These are phyloP conservation scores for Stachybotrys echinatus DNA, from an alignment of 2,329 filamentous ascomycete genomes.

Conservation along the genomic window DNA sequence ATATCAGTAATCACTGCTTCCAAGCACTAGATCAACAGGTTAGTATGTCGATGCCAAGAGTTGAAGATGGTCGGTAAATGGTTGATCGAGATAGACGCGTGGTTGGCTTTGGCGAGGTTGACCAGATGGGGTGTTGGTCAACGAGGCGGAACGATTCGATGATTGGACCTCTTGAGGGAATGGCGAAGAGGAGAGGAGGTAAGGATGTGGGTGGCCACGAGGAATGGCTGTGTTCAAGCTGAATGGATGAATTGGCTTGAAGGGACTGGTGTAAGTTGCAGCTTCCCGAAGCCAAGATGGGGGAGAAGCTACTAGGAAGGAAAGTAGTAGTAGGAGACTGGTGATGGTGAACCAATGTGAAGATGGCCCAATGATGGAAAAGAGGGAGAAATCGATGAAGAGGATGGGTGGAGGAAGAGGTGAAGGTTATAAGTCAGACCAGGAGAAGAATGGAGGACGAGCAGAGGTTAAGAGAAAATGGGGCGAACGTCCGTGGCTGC, in stretches of 20 bases:
- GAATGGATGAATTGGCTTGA: background rate
- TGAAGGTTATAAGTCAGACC: constrained; percentile 16
- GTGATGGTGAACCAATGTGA: background rate
- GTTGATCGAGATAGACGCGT: background rate
- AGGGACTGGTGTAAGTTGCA: background rate
- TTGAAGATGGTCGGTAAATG: background rate
- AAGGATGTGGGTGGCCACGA: background rate
- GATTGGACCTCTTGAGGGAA: background rate
- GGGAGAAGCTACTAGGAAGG: background rate
- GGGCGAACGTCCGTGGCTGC: constrained; percentile 2
- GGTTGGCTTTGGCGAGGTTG: background rate
- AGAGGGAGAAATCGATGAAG: constrained; percentile 19
- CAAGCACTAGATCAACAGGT: constrained; percentile 14
- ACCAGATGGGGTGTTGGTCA: background rate
- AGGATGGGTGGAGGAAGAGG: constrained; percentile 19
- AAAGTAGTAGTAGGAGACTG: constrained; percentile 6
- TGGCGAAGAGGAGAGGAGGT: background rate
- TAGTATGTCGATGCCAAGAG: background rate
- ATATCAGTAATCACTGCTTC: constrained; percentile 24
- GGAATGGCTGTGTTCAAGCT: background rate
- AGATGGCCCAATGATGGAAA: constrained; percentile 8
- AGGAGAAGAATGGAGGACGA: constrained; percentile 17
- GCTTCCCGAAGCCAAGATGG: background rate
- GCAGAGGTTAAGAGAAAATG: constrained; percentile 13
- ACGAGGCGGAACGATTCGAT: background rate